Evolutionary conservation across 257 asterid genomes (phyloP), one percentile per base, ranked within the genome.

Genomic region (Nicotiana obtusifolia): DNA sequence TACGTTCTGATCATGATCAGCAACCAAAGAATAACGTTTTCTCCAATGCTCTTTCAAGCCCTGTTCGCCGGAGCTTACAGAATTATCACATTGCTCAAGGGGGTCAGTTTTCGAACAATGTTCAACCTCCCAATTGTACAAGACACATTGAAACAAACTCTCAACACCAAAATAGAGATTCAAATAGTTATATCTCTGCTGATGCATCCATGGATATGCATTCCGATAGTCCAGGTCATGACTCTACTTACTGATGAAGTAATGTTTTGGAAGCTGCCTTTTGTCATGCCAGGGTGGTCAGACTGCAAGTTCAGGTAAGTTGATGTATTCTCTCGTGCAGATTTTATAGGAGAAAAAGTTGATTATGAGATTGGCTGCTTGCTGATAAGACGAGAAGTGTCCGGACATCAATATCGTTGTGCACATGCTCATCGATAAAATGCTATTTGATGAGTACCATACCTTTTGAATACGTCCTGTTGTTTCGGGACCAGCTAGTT

Each of bases 121-220:
- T 37, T 47, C 88, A 69, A 65, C 78, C 87, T 61, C 44, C 85
- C 82, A 83, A 81, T 56, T 86, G 80, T 64, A 84, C 54, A 19
- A 85, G 87, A 73, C 60, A 65, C 82, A 82, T 59, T 20, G 90
- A 86, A 61, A 8, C 83, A 14, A 81, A 83, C 78, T 62, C 77
- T 54, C 88, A 87, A 81, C 87, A 83, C 73, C 91, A 81, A 22
- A 88, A 80, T 77, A 83, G 86, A 77, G 89, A 84, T 57, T 68
- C 87, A 47, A 86, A 86, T 78, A 82, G 66, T 47, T 83, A 68
- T 59, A 84, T 75, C 82, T 84, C 84, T 80, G 85, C 78, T 4
- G 91, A 88, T 80, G 82, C 87, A 47, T 80, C 81, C 83, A 88
- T 88, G 91, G 90, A 88, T 64, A 88, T 88, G 90, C 91, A 86